Evolutionary conservation across 345 rosid species (phyloP), one percentile per base, ranked within the genome.

Genomic region (Citrus medica): DNA sequence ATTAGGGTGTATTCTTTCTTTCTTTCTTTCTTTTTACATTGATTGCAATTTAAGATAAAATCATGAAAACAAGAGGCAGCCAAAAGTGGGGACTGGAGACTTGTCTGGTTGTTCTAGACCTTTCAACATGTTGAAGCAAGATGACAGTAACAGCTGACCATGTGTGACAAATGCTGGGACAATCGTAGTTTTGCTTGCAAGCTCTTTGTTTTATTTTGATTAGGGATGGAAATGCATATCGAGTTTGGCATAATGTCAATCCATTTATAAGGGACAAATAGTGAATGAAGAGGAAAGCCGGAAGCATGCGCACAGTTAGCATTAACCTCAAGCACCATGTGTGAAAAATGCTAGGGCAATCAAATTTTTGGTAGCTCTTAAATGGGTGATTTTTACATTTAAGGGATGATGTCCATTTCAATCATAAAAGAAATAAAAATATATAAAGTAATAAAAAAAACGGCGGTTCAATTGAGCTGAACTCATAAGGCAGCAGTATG

Each of bases 21-120:
- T 46, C 51, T 7, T 16, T 32, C 8, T 58, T 24, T 16, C 9
- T 22, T 37, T 37, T 66, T 42, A 13, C 40, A 27, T 73, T 62
- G 75, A 67, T 74, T 83, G 77, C 53, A 60, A 55, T 42, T 74
- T 19, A 83, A 81, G 88, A 79, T 66, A 74, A 76, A 80, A 81
- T 79, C 81, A 81, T 79, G 78, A 59, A 22, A 19, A 65, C 22
- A 22, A 3, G 1, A 1, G 17, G 16, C 48, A 38, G 70, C 28
- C 7, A 37, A 63, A 74, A 79, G 77, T 56, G 76, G 76, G 73
- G 25, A 37, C 21, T 21, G 38, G 37, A 32, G 64, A 28, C 37
- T 24, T 64, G 60, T 61, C 74, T 66, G 12, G 17, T n/a, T 32
- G 38, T 37, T 64, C 38, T 51, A 25, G 22, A 30, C 33, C 2